Evolutionary conservation across 371 early-diverging fungal genomes (phyloP).

Genomic region (Dichotomocladium elegans): DNA sequence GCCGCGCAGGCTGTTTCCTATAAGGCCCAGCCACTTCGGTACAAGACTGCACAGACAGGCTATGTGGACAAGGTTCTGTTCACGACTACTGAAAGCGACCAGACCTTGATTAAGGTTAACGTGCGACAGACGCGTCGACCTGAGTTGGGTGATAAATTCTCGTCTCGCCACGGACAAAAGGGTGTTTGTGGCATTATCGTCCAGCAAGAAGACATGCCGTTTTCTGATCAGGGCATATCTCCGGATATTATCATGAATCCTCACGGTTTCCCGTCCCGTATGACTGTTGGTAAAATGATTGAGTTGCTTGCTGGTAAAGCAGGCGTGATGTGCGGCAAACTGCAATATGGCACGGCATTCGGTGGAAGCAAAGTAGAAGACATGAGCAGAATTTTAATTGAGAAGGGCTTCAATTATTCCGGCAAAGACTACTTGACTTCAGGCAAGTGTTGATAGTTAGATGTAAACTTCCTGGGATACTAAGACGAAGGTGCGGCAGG

Average conservation of each 20-base stretch:
- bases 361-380: slow-evolving; percentile 96
- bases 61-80: slow-evolving; percentile 89
- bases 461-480: too few relatives aligned
- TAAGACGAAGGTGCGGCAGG: slow-evolving; percentile 34
- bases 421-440: slow-evolving; percentile 99
- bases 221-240: slow-evolving; percentile 92
- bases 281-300: slow-evolving; percentile 99
- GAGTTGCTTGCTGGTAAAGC: slow-evolving; percentile 98
- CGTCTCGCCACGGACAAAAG: slow-evolving; percentile 99
- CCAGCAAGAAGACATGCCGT: slow-evolving; percentile 98
- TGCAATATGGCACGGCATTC: slow-evolving; percentile 98
- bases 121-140: slow-evolving; percentile 97
- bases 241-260: slow-evolving; percentile 99
- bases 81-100: slow-evolving; percentile 93
- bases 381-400: slow-evolving; percentile 91
- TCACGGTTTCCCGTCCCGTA: slow-evolving; percentile 99
- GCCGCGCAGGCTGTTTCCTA: slow-evolving; percentile 58
- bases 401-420: slow-evolving; percentile 96
- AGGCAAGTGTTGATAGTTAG: too few relatives aligned
- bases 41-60: slow-evolving; percentile 83
- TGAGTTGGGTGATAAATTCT: slow-evolving; percentile 99
- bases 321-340: slow-evolving; percentile 90
- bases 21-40: slow-evolving; percentile 76
- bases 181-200: slow-evolving; percentile 99
- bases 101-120: slow-evolving; percentile 92